These are phyloP conservation scores for Juncus effusus DNA, from an alignment of 176 grass and related monocot genomes.

Conservation along the genomic window DNA sequence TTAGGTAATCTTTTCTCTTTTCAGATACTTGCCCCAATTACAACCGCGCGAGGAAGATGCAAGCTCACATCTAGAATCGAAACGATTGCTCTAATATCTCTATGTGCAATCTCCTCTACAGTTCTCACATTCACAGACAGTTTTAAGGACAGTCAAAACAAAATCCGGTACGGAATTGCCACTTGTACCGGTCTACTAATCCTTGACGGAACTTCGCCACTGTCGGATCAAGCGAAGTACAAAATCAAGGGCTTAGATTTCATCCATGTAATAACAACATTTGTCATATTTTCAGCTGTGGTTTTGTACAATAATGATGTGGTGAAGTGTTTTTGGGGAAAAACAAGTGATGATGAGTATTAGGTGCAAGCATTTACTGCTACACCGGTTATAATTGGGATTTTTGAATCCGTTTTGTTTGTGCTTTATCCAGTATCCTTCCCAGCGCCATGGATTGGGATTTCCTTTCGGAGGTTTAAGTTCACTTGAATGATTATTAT, in stretches of 20 bases:
- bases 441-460: conserved; percentile 10
- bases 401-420: conserved; percentile 9
- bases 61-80: background rate
- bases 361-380: background rate
- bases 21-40: conserved; percentile 17
- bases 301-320: conserved; percentile 15
- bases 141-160: conserved; percentile 11
- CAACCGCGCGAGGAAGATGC: conserved; percentile 3
- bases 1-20: background rate
- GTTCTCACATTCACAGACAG: conserved; percentile 20
- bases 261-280: conserved; percentile 11
- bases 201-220: conserved; percentile 7
- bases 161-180: conserved; percentile 22
- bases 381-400: background rate
- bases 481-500: background rate
- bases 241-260: conserved; percentile 10
- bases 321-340: background rate
- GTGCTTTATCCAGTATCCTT: conserved; percentile 16
- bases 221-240: conserved; percentile 9
- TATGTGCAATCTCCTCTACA: conserved; percentile 8
- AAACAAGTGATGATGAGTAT: background rate
- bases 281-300: conserved; percentile 18
- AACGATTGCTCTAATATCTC: conserved; percentile 4
- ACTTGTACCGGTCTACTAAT: conserved; percentile 16
- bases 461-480: conserved; percentile 14